Base-by-base conservation (phyloP, 345 rosid species). In the Euphorbia tirucalli region DNA sequence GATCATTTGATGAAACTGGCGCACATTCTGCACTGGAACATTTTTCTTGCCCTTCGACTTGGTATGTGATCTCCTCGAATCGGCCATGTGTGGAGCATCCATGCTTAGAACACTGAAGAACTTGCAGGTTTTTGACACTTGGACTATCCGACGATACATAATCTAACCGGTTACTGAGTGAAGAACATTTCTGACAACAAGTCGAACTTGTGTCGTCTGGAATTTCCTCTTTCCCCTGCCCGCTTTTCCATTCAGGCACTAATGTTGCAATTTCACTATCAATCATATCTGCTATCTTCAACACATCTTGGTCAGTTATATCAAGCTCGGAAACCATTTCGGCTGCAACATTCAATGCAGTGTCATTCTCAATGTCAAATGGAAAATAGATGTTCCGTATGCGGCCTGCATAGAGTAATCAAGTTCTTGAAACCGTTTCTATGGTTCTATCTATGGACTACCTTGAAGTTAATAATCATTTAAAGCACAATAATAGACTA, bases 251-350 rank as follows among this genome's bases (percentile, higher is more conserved):
- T 24, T 80, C 85, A 0, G 97, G 97, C 0, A 91, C 92, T 43
- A 95, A 77, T 41, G 85, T 59, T 44, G 93, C 75, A 25, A 93
- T 88, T 80, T 95, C 96, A 30, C 79, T 76, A 69, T 93, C 94
- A 52, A 95, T 95, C 90, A 93, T 93, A 57, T 93, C 92, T 15
- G 98, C 94, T 82, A 95, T 93, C 79, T 85, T 89, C 35, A 63
- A 71, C 46, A 88, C 94, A 77, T 93, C 96, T 82, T 93, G 97
- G 68, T 88, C 89, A 41, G 82, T 81, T 18, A 95, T 82, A 48
- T 87, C 96, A 1, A 95, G 94, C 65, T 95, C 99, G 1, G 86
- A 78, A n/a, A 95, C 85, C 99, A 95, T 93, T 85, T 95, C 99
- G 6, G 84, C 61, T 9, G 94, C 98, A 35, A 95, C 97, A 66